Percentiles rank a stretch among this genome's conserved stretches.
These are phyloP conservation scores for Bipolaris victoriae DNA, from an alignment of 2,329 filamentous ascomycete genomes.

Conservation along the genomic window DNA sequence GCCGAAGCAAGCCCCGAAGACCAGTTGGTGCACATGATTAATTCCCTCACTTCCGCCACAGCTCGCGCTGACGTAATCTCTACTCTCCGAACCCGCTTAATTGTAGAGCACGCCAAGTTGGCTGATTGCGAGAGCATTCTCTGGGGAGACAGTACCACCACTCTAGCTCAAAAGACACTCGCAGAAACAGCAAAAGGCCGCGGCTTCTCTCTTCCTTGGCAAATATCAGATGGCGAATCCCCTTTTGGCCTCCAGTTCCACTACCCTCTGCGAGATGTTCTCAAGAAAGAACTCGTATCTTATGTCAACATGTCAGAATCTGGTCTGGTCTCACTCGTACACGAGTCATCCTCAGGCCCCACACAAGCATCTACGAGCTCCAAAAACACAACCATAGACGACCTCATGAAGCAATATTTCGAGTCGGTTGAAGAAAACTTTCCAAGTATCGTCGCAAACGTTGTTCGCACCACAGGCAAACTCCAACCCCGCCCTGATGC, in stretches of 20 bases:
- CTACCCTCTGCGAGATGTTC: conserved; percentile 83
- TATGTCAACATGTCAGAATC: conserved; percentile 66
- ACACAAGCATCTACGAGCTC: conserved; percentile 61
- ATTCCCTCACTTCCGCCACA: conserved; percentile 72
- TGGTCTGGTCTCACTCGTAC: conserved; percentile 55
- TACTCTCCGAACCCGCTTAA: conserved; percentile 73
- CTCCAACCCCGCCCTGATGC: conserved; percentile 60
- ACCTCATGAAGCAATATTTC: conserved; percentile 89
- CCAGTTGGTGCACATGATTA: conserved; percentile 61
- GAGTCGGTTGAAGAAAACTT: conserved; percentile 83
- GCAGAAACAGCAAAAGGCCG: conserved; percentile 90
- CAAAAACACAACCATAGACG: conserved; percentile 85
- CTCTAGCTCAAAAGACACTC: conserved; percentile 83
- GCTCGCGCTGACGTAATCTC: conserved; percentile 75
- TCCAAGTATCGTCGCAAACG: conserved; percentile 91
- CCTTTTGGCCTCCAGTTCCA: conserved; percentile 67
- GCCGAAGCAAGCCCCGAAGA: conserved; percentile 16
- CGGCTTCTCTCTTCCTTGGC: conserved; percentile 81
- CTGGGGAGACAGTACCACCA: conserved; percentile 85
- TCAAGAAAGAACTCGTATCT: conserved; percentile 76
- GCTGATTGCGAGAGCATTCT: conserved; percentile 72
- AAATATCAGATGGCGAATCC: conserved; percentile 75
- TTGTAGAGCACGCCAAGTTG: conserved; percentile 61
- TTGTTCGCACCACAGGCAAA: conserved; percentile 89
- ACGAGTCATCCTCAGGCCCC: conserved; percentile 29